Base-by-base conservation (phyloP, 768 basidiomycete genomes). In the Hemileccinum impolitum region DNA sequence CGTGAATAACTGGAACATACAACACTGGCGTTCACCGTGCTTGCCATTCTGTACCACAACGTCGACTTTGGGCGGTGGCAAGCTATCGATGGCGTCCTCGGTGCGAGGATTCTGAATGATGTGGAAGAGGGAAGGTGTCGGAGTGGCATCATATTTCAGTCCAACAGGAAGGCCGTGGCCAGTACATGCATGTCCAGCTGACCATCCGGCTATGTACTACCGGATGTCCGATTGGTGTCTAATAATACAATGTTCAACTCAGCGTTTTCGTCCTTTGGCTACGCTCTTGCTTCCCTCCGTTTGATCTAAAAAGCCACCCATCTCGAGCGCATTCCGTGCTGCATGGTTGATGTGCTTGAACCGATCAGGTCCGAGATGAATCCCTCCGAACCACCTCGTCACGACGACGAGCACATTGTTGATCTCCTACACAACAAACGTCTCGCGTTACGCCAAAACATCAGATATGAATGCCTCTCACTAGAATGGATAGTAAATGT, bases 311-410 rank as follows among this genome's bases (percentile, higher is more conserved):
- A 97, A 92, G 0, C 94, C 94, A 10, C 89, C 95, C 1, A 83
- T 55, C 38, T 95, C 90, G 6, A 98, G 74, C 1, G 94, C 94
- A 59, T 91, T 90, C 18, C 95, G 78, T 2, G 94, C 95, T 4
- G 92, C 92, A 63, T 94, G 90, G 61, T 95, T 97, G 66, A 99
- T 98, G 59, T 95, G 91, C 63, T 89, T 88, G 69, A 87, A 91
- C 31, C 87, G 73, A 63, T 94, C 94, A 1, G 93, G 84, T 3
- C 92, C 94, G 1, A 99, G 75, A 53, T 90, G 88, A 12, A 87
- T 85, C 1, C 95, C 95, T 13, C 95, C 95, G 62, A 89, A 97
- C 70, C 91, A 95, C 34, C 95, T 83, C 4, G 94, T 92, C 12
- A 99, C 95, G 17, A 97, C 72, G 14, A 99, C 87, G 1, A 98